These are phyloP conservation scores for Aspergillus ostianus DNA, from an alignment of 495 filamentous ascomycete genomes.

Conservation along the genomic window DNA sequence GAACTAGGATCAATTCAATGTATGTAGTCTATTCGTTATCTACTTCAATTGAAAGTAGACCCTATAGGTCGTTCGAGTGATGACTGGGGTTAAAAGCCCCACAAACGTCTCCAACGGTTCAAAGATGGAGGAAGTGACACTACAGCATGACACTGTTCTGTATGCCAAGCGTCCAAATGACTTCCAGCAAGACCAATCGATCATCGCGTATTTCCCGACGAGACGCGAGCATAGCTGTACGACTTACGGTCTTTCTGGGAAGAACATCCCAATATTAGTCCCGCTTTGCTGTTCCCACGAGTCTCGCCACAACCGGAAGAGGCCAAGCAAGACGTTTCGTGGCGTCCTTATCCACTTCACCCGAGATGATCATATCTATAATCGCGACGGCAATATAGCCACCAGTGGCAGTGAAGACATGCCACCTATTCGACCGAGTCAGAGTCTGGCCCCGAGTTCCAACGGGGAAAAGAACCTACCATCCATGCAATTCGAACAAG, in stretches of 20 bases:
- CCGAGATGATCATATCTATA: slow-evolving; percentile 14
- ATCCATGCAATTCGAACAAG: slow-evolving; percentile 58
- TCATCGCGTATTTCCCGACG: too few relatives aligned
- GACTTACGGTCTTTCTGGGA: neutral
- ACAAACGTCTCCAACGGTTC: too few relatives aligned
- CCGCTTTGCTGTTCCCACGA: neutral
- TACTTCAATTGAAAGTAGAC: too few relatives aligned
- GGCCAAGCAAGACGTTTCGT: slow-evolving; percentile 9
- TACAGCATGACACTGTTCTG: too few relatives aligned
- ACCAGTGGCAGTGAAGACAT: slow-evolving; percentile 51
- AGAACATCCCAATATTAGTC: neutral
- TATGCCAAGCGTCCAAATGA: too few relatives aligned
- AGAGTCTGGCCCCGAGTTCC: neutral
- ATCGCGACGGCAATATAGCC: slow-evolving; percentile 32
- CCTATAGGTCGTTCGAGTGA: too few relatives aligned
- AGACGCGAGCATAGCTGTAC: neutral
- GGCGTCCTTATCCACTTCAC: slow-evolving; percentile 1
- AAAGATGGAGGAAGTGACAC: too few relatives aligned
- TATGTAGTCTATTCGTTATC: too few relatives aligned
- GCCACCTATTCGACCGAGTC: slow-evolving; percentile 40
- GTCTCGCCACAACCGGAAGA: slow-evolving; percentile 7
- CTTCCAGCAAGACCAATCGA: too few relatives aligned
- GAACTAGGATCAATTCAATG: too few relatives aligned
- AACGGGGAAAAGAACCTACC: slow-evolving; percentile 28
- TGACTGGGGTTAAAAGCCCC: too few relatives aligned